A percentile compares a stretch with the other conserved stretches of the same genome.
These are phyloP conservation scores for Heimioporus sp. DNA, from an alignment of 768 basidiomycete genomes.

Conservation along the genomic window DNA sequence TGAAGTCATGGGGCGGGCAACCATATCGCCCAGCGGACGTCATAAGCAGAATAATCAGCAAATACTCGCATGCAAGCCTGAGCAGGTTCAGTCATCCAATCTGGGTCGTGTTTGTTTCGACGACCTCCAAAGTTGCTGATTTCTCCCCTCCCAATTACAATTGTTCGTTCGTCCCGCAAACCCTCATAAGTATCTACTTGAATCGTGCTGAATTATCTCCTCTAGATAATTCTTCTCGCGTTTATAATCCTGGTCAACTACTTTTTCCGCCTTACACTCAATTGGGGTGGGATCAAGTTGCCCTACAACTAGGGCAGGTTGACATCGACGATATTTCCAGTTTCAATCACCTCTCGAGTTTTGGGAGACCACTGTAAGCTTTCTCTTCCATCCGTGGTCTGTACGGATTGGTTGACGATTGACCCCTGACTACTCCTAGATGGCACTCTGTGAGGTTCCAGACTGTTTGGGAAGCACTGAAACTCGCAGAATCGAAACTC, in stretches of 20 bases:
- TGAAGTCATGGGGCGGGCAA: no score
- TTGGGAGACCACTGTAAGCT: not conserved
- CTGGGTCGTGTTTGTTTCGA: constrained; percentile 19
- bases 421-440: no score
- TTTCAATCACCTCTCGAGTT: not conserved
- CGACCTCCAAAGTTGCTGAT: constrained; percentile 7
- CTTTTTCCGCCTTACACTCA: constrained; percentile 7
- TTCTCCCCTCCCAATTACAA: constrained; percentile 3
- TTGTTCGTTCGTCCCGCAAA: not conserved
- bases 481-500: no score
- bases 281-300: constrained; percentile 19
- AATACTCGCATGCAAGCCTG: constrained; percentile 2
- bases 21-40: constrained; percentile 5
- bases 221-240: constrained; percentile 8
- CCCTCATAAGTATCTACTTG: no score
- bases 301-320: not conserved
- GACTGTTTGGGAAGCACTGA: no score
- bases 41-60: not conserved
- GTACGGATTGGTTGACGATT: no score
- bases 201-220: not conserved
- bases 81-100: not conserved
- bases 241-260: not conserved
- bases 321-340: not conserved
- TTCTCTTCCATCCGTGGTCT: not conserved
- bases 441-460: no score